Evolutionary conservation across 2,329 filamentous ascomycete genomes (phyloP).

Genomic region (Sporothrix sp.): DNA sequence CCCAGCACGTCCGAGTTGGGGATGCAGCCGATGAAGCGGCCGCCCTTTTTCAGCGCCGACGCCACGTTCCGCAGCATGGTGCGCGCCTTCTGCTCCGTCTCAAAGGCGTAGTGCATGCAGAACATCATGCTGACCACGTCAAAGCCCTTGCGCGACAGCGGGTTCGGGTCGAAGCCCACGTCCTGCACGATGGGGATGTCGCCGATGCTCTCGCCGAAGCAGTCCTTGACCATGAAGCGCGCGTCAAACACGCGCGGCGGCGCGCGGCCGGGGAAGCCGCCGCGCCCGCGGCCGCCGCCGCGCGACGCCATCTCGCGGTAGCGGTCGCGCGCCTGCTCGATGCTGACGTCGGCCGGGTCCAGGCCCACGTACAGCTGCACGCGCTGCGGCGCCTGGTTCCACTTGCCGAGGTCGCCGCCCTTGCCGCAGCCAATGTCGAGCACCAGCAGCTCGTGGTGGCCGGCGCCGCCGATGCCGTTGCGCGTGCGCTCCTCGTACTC

Average conservation of each 20-base stretch:
- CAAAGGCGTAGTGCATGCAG: constrained; percentile 97
- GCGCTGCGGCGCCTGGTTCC: constrained; percentile 84
- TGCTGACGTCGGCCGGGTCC: constrained; percentile 85
- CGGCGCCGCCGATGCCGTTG: constrained; percentile 43
- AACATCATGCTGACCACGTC: constrained; percentile 99
- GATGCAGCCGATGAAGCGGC: constrained; percentile 87
- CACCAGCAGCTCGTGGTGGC: constrained; percentile 59
- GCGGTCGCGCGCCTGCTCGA: constrained; percentile 79
- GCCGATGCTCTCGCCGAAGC: constrained; percentile 74
- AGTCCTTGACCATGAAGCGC: constrained; percentile 85
- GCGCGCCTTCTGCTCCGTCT: constrained; percentile 78
- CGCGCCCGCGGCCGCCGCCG: constrained; percentile 43
- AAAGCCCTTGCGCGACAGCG: constrained; percentile 69
- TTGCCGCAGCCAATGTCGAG: constrained; percentile 96
- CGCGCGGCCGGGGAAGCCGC: constrained; percentile 38
- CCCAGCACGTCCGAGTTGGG: constrained; percentile 93
- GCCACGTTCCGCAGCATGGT: constrained; percentile 92
- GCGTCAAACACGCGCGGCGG: constrained; percentile 63
- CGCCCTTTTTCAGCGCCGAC: constrained; percentile 82
- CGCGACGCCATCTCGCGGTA: constrained; percentile 62
- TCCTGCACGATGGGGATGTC: constrained; percentile 73
- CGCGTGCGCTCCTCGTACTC: constrained; percentile 52
- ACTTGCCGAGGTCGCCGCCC: constrained; percentile 89
- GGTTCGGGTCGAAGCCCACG: constrained; percentile 75
- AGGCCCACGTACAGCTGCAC: constrained; percentile 92